phyloP scores from a whole-genome alignment of 306 rosid genomes.

The Quercus alba region DNA sequence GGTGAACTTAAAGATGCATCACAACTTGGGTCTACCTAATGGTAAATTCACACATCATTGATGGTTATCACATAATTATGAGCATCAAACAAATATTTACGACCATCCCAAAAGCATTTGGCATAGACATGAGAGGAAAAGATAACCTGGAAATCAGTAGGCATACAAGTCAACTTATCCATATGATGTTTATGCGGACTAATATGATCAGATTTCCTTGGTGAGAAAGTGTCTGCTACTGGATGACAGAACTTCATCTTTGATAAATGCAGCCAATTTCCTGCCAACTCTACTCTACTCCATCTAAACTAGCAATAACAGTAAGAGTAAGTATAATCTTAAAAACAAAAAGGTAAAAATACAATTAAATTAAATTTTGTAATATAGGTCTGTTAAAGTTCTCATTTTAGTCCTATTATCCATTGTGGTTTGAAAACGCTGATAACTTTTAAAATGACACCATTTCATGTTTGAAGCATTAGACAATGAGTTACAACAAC shows the following conservation, averaged over 20 bases:
- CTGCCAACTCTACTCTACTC: no score
- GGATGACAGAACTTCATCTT: constrained; percentile 83
- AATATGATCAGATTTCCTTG: constrained; percentile 29
- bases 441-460: no score
- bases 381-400: no score
- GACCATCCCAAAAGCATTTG: not conserved
- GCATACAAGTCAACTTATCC: constrained; percentile 30
- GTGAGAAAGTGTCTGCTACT: constrained; percentile 44
- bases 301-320: no score
- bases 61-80: constrained; percentile 14
- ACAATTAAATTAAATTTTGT: no score
- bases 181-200: constrained; percentile 28
- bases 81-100: not conserved
- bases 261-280: constrained; percentile 43
- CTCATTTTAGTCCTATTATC: no score
- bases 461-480: no score
- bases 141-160: constrained; percentile 33
- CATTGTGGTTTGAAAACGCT: no score
- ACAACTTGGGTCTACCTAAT: constrained; percentile 56
- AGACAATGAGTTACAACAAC: no score
- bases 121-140: constrained; percentile 10
- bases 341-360: no score
- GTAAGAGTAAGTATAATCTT: no score
- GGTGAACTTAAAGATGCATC: constrained; percentile 40
- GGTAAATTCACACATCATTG: constrained; percentile 29